These are phyloP conservation scores for Monosporascus cannonballus DNA, from an alignment of 2,329 filamentous ascomycete species.

Conservation along the genomic window DNA sequence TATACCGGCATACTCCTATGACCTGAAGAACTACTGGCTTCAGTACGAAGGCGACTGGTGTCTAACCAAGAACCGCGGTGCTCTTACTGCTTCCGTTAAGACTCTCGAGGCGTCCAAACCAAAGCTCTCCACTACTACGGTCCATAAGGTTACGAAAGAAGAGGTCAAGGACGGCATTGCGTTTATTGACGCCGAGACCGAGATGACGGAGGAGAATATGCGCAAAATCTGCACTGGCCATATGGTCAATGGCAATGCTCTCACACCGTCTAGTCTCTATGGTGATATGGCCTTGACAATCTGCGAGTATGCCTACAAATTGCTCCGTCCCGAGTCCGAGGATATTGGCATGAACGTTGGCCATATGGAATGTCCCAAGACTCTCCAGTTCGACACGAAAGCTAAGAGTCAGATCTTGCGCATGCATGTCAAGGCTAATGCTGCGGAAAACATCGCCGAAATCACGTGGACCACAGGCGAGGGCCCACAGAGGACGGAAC, in stretches of 20 bases:
- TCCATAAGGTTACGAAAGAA: conserved; percentile 59
- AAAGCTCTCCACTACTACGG: conserved; percentile 58
- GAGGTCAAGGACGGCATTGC: conserved; percentile 54
- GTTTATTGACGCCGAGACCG: conserved; percentile 58
- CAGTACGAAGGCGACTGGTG: conserved; percentile 56
- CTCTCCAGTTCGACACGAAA: conserved; percentile 52
- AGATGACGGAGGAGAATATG: conserved; percentile 58
- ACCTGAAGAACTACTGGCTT: conserved; percentile 68
- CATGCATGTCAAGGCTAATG: conserved; percentile 54
- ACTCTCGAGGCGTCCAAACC: conserved; percentile 32
- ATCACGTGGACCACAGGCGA: conserved; percentile 55
- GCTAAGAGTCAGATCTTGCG: conserved; percentile 51
- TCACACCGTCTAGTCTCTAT: conserved; percentile 56
- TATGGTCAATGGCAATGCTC: conserved; percentile 58
- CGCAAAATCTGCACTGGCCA: conserved; percentile 58
- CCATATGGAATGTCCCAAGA: conserved; percentile 64
- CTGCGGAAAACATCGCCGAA: conserved; percentile 46
- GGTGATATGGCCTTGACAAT: conserved; percentile 49
- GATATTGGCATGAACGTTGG: conserved; percentile 58
- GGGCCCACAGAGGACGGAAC: conserved; percentile 52
- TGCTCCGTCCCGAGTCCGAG: conserved; percentile 49
- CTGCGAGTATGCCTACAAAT: conserved; percentile 61
- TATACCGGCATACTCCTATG: conserved; percentile 63
- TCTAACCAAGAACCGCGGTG: conserved; percentile 59
- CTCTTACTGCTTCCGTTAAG: conserved; percentile 35